phyloP scores from a whole-genome alignment of 2,329 filamentous ascomycete genomes.

The Diaporthe sp. region DNA sequence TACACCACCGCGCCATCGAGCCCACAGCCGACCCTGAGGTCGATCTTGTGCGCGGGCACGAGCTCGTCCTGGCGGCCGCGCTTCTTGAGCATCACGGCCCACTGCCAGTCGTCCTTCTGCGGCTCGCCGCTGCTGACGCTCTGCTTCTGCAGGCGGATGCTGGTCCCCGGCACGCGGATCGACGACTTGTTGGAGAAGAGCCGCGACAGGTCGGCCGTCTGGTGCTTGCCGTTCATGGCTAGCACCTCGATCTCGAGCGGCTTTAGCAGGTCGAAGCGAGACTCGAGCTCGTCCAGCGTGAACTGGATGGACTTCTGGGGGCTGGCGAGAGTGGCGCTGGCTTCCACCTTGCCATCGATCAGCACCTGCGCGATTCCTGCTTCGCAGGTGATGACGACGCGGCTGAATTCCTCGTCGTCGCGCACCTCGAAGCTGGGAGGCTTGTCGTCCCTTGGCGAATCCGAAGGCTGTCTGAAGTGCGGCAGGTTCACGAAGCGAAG shows the following conservation, averaged over 20 bases:
- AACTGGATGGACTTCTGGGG: background rate
- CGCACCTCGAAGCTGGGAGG: constrained; percentile 4
- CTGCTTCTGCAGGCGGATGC: constrained; percentile 55
- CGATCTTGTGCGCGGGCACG: constrained; percentile 56
- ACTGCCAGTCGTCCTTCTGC: constrained; percentile 44
- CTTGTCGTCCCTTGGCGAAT: constrained; percentile 55
- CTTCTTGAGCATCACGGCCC: constrained; percentile 52
- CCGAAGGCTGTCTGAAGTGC: constrained; percentile 76
- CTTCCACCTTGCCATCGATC: constrained; percentile 38
- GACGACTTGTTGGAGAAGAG: constrained; percentile 49
- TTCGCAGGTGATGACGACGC: constrained; percentile 44
- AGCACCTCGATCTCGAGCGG: constrained; percentile 52
- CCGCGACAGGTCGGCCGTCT: constrained; percentile 51
- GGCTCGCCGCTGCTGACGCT: constrained; percentile 44
- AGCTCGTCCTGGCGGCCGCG: constrained; percentile 49
- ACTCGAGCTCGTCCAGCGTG: constrained; percentile 46
- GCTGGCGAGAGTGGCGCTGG: background rate
- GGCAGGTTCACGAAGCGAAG: constrained; percentile 77
- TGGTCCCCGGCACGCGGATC: constrained; percentile 55
- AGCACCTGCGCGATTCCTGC: constrained; percentile 43
- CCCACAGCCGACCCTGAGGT: constrained; percentile 58
- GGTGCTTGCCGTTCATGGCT: constrained; percentile 57
- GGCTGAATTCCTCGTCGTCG: constrained; percentile 32
- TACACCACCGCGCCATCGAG: constrained; percentile 62
- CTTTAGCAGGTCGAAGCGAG: constrained; percentile 48